Percentiles rank a stretch among this genome's conserved stretches.
Evolutionary conservation across 257 asterid species (phyloP).

Genomic region (Lantana camara): DNA sequence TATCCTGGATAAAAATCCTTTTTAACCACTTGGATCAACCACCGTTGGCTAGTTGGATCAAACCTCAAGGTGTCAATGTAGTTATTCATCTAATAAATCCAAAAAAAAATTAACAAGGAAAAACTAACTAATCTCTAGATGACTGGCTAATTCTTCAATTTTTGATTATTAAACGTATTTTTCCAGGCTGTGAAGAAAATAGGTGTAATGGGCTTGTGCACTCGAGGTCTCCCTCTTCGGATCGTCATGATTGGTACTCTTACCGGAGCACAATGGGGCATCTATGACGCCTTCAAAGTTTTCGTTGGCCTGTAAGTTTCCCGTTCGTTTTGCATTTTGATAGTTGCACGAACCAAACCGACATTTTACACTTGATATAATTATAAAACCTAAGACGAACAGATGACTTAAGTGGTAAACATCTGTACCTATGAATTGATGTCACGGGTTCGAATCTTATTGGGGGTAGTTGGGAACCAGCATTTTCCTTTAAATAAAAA

Average conservation of each 20-base stretch:
- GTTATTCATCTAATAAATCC: too few species aligned
- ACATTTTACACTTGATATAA: background rate
- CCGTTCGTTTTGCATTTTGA: background rate
- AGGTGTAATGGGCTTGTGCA: slow-evolving; percentile 75
- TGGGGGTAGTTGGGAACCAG: too few species aligned
- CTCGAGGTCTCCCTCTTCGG: slow-evolving; percentile 93
- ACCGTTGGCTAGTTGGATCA: too few species aligned
- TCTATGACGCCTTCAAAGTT: slow-evolving; percentile 94
- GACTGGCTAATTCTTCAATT: background rate
- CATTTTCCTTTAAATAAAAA: too few species aligned
- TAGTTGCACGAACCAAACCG: background rate
- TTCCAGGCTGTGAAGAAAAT: slow-evolving; percentile 82
- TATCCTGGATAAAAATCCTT: too few species aligned
- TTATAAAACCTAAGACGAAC: background rate
- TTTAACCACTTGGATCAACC: too few species aligned
- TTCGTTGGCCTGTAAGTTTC: slow-evolving; percentile 83
- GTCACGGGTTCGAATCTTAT: too few species aligned
- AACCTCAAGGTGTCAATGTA: too few species aligned
- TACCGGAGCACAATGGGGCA: slow-evolving; percentile 99
- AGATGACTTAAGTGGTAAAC: too few species aligned
- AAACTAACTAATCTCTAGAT: too few species aligned
- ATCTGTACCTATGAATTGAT: too few species aligned
- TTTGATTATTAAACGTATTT: background rate
- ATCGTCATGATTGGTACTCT: slow-evolving; percentile 97
- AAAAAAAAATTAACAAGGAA: too few species aligned